Percentiles rank a stretch among this genome's conserved stretches.
Evolutionary conservation across 2,329 filamentous ascomycete genomes (phyloP).

Genomic region (Tolypocladium paradoxum): DNA sequence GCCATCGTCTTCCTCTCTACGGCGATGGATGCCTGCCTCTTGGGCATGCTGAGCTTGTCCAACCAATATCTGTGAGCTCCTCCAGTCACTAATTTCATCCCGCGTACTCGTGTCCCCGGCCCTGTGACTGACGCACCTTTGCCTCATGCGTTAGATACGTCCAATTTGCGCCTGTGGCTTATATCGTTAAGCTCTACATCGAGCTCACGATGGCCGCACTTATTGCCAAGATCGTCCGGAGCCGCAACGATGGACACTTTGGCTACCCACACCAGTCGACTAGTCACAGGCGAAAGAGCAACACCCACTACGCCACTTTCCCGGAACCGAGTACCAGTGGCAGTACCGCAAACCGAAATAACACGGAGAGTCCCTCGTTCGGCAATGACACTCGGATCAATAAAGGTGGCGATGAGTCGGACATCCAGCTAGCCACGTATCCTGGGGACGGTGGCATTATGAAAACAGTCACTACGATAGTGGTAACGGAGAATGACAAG

Average conservation of each 20-base stretch:
- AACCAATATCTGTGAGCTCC: conserved; percentile 1
- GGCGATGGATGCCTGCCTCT: conserved; percentile 29
- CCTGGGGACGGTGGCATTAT: not conserved
- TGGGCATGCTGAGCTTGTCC: conserved; percentile 13
- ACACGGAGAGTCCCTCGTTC: not conserved
- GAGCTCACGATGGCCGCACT: conserved; percentile 42
- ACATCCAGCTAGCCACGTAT: not conserved
- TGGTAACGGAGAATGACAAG: not conserved
- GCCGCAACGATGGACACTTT: not conserved
- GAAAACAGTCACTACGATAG: not conserved
- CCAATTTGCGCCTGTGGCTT: conserved; percentile 40
- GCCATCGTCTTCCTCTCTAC: conserved; percentile 36
- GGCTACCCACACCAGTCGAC: not conserved
- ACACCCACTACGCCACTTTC: not conserved
- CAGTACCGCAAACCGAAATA: not conserved
- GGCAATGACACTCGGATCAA: conserved; percentile 3
- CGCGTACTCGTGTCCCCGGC: not conserved
- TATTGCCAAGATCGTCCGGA: conserved; percentile 28
- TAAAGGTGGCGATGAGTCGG: not conserved
- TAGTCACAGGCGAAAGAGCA: not conserved
- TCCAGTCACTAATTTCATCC: conserved; percentile 4
- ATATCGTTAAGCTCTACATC: conserved; percentile 41
- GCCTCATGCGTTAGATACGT: conserved; percentile 16
- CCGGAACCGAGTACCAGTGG: not conserved
- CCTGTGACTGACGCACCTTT: not conserved